Conservation (phyloP, 768 basidiomycete species). For the Leccinum subgranulosum region DNA sequence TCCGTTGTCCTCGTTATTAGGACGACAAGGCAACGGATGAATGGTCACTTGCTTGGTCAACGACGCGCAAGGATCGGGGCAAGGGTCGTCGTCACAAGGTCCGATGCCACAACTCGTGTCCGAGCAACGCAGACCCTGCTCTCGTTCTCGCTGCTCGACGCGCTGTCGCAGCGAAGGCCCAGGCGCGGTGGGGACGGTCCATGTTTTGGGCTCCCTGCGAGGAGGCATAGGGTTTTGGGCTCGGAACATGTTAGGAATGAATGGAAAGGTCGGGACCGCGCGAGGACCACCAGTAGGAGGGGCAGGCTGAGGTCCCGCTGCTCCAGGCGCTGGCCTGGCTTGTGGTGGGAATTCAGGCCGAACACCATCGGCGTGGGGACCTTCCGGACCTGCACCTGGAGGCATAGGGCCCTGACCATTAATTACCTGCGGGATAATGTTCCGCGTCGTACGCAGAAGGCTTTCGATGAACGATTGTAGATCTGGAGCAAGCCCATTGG, state of each 20-base stretch:
- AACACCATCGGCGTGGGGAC: neutral
- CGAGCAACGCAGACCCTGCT: slow-evolving; percentile 67
- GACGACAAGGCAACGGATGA: slow-evolving; percentile 8
- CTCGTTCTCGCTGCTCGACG: slow-evolving; percentile 69
- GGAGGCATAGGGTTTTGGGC: slow-evolving; percentile 25
- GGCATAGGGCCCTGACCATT: slow-evolving; percentile 11
- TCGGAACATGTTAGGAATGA: slow-evolving; percentile 22
- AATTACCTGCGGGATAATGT: slow-evolving; percentile 23
- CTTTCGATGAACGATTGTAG: slow-evolving; percentile 21
- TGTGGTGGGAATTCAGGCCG: slow-evolving; percentile 11
- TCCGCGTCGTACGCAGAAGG: slow-evolving; percentile 24
- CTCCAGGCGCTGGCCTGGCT: slow-evolving; percentile 1
- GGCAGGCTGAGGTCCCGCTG: slow-evolving; percentile 1
- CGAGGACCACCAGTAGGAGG: slow-evolving; percentile 12
- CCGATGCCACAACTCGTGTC: slow-evolving; percentile 75
- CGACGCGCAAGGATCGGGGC: slow-evolving; percentile 27
- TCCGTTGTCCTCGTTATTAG: slow-evolving; percentile 12
- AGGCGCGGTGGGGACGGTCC: slow-evolving; percentile 61
- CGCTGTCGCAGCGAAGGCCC: slow-evolving; percentile 71
- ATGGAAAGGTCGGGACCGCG: slow-evolving; percentile 9
- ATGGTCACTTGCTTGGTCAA: slow-evolving; percentile 25
- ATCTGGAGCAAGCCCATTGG: slow-evolving; percentile 21
- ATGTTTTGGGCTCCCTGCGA: slow-evolving; percentile 41
- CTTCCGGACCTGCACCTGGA: neutral
- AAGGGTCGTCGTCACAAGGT: slow-evolving; percentile 70